Base-by-base conservation (phyloP, 148 eudicot species). In the Vaccinium myrtillus region DNA sequence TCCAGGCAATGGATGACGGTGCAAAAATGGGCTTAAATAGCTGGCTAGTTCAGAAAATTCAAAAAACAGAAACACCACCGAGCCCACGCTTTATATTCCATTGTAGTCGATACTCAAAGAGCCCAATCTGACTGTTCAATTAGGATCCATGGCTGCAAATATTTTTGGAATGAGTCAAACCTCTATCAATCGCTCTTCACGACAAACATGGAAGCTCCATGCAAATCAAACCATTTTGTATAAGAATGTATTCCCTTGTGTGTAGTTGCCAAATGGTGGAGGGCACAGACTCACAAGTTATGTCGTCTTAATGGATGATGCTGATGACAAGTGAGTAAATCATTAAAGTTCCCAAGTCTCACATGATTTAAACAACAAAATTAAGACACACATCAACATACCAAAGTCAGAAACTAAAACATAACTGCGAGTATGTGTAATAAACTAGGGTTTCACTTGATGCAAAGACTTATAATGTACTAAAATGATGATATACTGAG, bases 401-500 rank as follows among this genome's bases (percentile, higher is more conserved):
- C 56, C 67, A 82, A 13, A 23, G 43, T 71, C 9, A 19, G 25
- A n/a, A 71, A 30, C 30, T 14, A 53, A 32, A 53, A 13, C 18
- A 6, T 9, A 80, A 58, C 23, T 25, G 46, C 0, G 1, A 79
- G 82, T 16, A 21, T 27, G 50, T 25, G 27, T 46, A 25, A 63
- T 12, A 65, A 55, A 51, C 46, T 73, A 48, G 46, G 83, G n/a
- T 85, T 85, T 58, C 87, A 81, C 73, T 50, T 13, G 32, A 73
- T 7, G 16, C 39, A 55, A 32, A 0, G 59, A 85, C 55, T 83
- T 51, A n/a, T 81, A 81, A 78, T 79, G 30, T 73, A 79, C 75
- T 58, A 25, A 63, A 74, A 78, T 54, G 76, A 80, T 70, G 48
- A 88, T 83, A 69, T 71, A 78, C 80, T 83, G 77, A 65, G 80